Evolutionary conservation across 192 early-diverging fungal genomes (phyloP).

Genomic region (Coemansia asiatica): DNA sequence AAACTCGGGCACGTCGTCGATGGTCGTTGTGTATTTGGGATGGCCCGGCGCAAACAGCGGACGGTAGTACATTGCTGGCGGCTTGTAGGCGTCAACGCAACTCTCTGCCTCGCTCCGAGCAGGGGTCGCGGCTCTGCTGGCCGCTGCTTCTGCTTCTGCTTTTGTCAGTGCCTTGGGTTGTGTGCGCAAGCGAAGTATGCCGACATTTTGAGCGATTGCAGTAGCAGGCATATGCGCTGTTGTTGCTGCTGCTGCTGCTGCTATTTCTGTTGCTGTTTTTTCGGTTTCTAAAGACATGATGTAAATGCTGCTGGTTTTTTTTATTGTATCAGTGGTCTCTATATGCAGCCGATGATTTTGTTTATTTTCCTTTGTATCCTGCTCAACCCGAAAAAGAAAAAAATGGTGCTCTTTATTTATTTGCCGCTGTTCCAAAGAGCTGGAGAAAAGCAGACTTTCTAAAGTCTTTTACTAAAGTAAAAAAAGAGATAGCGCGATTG

Average conservation of each 20-base stretch:
- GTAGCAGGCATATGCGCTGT: conserved; percentile 1
- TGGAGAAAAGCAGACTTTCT: no score
- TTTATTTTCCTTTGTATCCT: no score
- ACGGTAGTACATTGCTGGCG: conserved; percentile 20
- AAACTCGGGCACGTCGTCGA: conserved; percentile 66
- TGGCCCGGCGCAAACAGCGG: conserved; percentile 46
- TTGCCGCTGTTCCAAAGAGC: no score
- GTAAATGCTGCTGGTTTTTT: not conserved
- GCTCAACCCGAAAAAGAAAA: no score
- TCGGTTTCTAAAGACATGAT: conserved; percentile 8
- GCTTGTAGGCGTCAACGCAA: conserved; percentile 13
- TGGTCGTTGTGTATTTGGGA: conserved; percentile 49
- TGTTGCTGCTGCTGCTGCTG: conserved; percentile 13
- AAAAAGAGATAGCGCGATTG: no score
- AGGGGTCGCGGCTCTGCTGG: not conserved
- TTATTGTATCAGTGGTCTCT: not conserved
- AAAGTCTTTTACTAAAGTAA: no score
- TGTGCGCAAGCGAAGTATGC: not conserved
- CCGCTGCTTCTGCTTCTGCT: conserved; percentile 6
- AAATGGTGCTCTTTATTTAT: no score
- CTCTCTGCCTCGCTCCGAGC: not conserved
- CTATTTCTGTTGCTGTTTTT: conserved; percentile 10
- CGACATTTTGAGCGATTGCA: not conserved
- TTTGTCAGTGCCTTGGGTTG: not conserved
- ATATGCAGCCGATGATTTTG: not conserved